Evolutionary conservation across 2,329 filamentous ascomycete species (phyloP), one percentile per base, ranked within the genome.

Genomic region (Fusarium decemcellulare): DNA sequence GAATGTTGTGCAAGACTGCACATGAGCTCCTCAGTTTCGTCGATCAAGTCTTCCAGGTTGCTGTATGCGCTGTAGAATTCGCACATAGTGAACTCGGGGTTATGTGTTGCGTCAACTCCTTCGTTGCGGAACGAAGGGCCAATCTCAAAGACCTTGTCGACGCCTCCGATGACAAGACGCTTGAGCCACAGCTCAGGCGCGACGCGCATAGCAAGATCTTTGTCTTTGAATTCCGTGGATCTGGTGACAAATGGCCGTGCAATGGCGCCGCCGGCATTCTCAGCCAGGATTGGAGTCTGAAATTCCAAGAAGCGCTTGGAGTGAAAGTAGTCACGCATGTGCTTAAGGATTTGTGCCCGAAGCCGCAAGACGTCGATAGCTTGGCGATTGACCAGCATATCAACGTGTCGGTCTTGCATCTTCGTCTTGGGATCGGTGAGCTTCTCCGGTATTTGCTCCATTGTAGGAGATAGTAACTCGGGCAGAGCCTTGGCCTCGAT

Each of bases 181-280:
- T 99, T 99, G 43, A 99, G 87, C 91, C 94, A 98, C 37, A 99
- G 84, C 81, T 99, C 96, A 1, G 96, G 96, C 4, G 96, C 96
- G 73, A 99, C 95, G 51, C 96, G 88, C 36, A 99, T 85, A 23
- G 92, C 89, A 37, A 99, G 83, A 57, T 90, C 85, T 63, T 89
- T 91, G 42, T 91, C 87, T 4, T 89, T 85, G 64, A 97, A 91
- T 76, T 95, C 93, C 1, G 92, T 93, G 9, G 94, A 91, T 46
- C 85, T 82, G 0, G 95, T 98, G 70, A 91, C 85, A 78, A 99
- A 99, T 0, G 96, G 93, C 51, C 93, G 90, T 2, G 96, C 96
- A 40, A 91, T 87, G 6, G 96, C 96, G 42, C 96, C 96, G n/a
- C 94, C 92, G 2, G 95, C 94, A 52, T 90, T 88, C 48, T 91